Evolutionary conservation across 1,284 basidiomycete genomes (phyloP), one percentile per base, ranked within the genome.

Genomic region (Trichosporon sp.): DNA sequence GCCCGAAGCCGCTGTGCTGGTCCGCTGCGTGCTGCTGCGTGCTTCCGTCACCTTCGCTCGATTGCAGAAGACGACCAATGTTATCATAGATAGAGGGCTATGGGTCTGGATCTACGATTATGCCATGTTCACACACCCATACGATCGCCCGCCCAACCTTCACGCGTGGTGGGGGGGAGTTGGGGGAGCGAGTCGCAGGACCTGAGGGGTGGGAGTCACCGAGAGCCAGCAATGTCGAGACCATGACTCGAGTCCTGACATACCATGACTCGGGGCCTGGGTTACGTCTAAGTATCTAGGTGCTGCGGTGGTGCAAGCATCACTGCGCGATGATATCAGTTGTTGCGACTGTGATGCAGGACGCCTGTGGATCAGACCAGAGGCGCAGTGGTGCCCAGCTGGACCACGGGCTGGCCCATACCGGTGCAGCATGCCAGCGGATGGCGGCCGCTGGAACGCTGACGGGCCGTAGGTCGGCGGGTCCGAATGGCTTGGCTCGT

Each of bases 111-210:
- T 54, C 51, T 54, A 26, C 21, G 19, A 19, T 54, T 54, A 54
- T 54, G 51, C 19, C 51, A 54, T 54, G 21, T 54, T 54, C 51
- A 54, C 51, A 54, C 51, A 54, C 51, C 51, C 51, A 54, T 19
- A 54, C 51, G 51, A 26, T 21, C 51, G 16, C 51, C 51, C 51
- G 21, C 7, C 26, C 21, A 19, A 54, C 51, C 51, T 10, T 5
- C 19, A 40, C 38, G 51, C 51, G 16, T 21, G 8, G 51, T 54
- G 35, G 51, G 51, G 51, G 51, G 51, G 51, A 19, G 16, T n/a
- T 19, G 19, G 51, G 16, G 16, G 51, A 54, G 51, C 51, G 1
- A 11, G 16, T 46, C 43, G 19, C 51, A 54, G 51, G 51, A 54
- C 51, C 51, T 54, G 51, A 54, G 21, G 51, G 19, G 21, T 54